Evolutionary conservation across 768 basidiomycete species (phyloP).

Genomic region (Rhodotorula sphaerocarpa): DNA sequence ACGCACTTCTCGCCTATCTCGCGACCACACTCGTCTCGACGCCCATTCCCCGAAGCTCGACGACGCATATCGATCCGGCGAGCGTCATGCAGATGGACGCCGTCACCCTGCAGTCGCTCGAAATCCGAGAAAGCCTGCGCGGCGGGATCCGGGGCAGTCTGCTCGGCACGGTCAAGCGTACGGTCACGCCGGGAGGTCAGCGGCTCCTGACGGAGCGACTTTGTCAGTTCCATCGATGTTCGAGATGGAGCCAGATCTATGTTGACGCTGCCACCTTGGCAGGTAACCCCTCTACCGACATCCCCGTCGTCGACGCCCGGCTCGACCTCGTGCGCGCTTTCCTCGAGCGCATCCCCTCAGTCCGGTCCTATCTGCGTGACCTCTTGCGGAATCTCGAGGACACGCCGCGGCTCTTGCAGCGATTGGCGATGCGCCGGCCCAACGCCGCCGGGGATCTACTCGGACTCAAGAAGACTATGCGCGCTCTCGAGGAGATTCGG

Average conservation of each 20-base stretch:
- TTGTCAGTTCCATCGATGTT: constrained; percentile 53
- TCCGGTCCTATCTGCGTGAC: constrained; percentile 58
- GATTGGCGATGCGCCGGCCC: constrained; percentile 62
- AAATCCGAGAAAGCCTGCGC: constrained; percentile 64
- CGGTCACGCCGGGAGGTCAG: constrained; percentile 66
- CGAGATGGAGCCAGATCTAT: background rate
- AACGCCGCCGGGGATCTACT: constrained; percentile 56
- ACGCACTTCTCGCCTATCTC: constrained; percentile 27
- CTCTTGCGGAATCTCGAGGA: constrained; percentile 59
- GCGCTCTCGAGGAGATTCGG: constrained; percentile 53
- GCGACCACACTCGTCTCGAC: constrained; percentile 14
- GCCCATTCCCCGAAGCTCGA: constrained; percentile 11
- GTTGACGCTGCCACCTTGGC: background rate
- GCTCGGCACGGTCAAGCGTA: constrained; percentile 65
- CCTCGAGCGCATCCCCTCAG: constrained; percentile 49
- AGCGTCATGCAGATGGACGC: constrained; percentile 80
- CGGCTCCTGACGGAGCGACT: constrained; percentile 67
- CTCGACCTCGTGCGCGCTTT: constrained; percentile 73
- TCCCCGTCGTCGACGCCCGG: constrained; percentile 60
- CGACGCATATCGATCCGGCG: constrained; percentile 54
- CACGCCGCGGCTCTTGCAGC: constrained; percentile 65
- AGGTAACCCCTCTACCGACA: constrained; percentile 29
- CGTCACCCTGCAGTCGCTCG: constrained; percentile 79
- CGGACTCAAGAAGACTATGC: constrained; percentile 57
- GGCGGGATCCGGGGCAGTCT: constrained; percentile 69